phyloP scores from a whole-genome alignment of 441 rosid genomes.

The Melianthus villosus region DNA sequence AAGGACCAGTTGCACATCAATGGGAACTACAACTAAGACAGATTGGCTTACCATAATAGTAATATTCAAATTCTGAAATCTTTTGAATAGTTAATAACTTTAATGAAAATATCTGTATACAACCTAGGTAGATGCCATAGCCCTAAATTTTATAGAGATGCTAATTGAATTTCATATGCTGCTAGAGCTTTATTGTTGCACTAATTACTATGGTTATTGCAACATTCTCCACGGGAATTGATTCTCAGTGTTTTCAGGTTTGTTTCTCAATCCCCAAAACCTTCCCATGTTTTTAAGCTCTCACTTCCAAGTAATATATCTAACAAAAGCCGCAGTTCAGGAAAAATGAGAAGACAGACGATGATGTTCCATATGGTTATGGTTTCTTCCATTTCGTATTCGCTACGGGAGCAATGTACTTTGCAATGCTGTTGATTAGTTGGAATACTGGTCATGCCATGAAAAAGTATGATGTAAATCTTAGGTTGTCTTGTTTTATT shows the following conservation, averaged over 20 bases:
- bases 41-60: constrained; percentile 96
- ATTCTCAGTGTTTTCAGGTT: constrained; percentile 92
- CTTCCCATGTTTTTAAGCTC: neutral
- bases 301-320: constrained; percentile 1
- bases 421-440: constrained; percentile 83
- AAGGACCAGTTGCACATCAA: constrained; percentile 63
- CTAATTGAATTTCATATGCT: too few species aligned
- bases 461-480: constrained; percentile 46
- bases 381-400: constrained; percentile 98
- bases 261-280: constrained; percentile 6
- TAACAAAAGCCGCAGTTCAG: constrained; percentile 25
- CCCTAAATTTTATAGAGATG: too few species aligned
- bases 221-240: constrained; percentile 88
- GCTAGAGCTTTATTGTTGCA: constrained; percentile 78
- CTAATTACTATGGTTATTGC: constrained; percentile 77
- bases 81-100: too few species aligned
- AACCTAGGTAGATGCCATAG: too few species aligned
- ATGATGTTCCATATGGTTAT: constrained; percentile 75
- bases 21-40: constrained; percentile 64
- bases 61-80: constrained; percentile 15
- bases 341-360: constrained; percentile 33
- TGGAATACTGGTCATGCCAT: constrained; percentile 85
- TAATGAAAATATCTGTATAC: too few species aligned
- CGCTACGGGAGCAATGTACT: constrained; percentile 96
- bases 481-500: too few species aligned